Evolutionary conservation across 768 basidiomycete species (phyloP), one percentile per base, ranked within the genome.

Genomic region (Amylocystis lapponica): DNA sequence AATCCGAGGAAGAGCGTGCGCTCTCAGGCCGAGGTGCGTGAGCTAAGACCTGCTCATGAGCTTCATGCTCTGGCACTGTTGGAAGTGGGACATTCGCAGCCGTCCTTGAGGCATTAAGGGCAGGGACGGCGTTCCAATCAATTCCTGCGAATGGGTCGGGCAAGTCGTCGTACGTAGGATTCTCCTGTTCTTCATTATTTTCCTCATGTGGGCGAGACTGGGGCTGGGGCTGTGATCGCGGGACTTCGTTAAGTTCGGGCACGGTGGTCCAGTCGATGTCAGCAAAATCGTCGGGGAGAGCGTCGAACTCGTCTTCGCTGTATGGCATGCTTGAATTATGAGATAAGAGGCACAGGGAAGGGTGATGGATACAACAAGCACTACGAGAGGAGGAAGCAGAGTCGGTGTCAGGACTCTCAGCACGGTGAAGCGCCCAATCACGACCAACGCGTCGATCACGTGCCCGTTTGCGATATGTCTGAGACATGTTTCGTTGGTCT

Each of bases 241-340:
- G 17, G 19, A 16, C 32, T 16, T 20, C 27, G 17, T 35, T 42
- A 33, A 67, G 58, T 39, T 41, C 63, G 8, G 68, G 60, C 17
- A 67, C 43, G 10, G 45, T 66, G 21, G 76, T 66, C 46, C 71
- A 75, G 48, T 72, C 67, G 17, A 78, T 34, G 13, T 69, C 70
- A 3, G 69, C 69, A 45, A 81, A 75, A 19, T 74, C 71, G 52
- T 82, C 80, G 0, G 70, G 71, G 25, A 78, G 45, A 39, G 59
- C 51, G 50, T 76, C 76, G 44, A 74, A 84, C 42, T 79, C 72
- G 52, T 82, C 76, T 2, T 50, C 50, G 23, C 14, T 26, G 17
- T 21, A n/a, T 14, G 32, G n/a, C n/a, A n/a, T n/a, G n/a, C n/a
- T n/a, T n/a, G n/a, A n/a, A n/a, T n/a, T n/a, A n/a, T n/a, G n/a